These are phyloP conservation scores for Paecilomyces sp. DNA, from an alignment of 2,329 filamentous ascomycete species.

Conservation along the genomic window DNA sequence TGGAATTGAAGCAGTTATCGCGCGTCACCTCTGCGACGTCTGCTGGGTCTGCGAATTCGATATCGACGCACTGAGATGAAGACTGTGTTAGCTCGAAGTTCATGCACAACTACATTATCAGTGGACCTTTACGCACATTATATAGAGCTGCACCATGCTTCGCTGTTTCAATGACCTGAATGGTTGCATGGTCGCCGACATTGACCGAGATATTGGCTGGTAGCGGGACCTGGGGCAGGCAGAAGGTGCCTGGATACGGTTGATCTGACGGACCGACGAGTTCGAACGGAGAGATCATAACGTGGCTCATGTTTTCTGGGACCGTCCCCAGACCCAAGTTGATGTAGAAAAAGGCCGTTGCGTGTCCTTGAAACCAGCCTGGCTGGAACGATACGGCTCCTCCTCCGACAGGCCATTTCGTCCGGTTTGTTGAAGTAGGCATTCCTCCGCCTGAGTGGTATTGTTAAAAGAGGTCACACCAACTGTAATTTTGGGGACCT, in stretches of 20 bases:
- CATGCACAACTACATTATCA: neutral
- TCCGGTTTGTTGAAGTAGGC: slow-evolving; percentile 69
- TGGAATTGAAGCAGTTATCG: slow-evolving; percentile 84
- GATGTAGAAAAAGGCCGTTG: slow-evolving; percentile 75
- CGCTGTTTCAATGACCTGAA: slow-evolving; percentile 78
- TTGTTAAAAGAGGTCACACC: neutral
- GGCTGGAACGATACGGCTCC: slow-evolving; percentile 88
- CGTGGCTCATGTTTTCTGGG: slow-evolving; percentile 79
- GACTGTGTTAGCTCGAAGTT: slow-evolving; percentile 19
- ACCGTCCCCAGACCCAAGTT: slow-evolving; percentile 82
- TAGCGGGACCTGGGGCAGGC: slow-evolving; percentile 80
- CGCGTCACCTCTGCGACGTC: slow-evolving; percentile 70
- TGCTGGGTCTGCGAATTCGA: slow-evolving; percentile 75
- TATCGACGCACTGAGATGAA: slow-evolving; percentile 72
- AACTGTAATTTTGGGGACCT: slow-evolving; percentile 29
- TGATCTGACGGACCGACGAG: slow-evolving; percentile 73
- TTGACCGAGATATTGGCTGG: slow-evolving; percentile 65
- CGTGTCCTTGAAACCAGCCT: slow-evolving; percentile 90
- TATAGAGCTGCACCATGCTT: slow-evolving; percentile 77
- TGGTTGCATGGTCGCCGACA: slow-evolving; percentile 80
- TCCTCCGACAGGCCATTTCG: slow-evolving; percentile 81
- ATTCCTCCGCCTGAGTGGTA: slow-evolving; percentile 68
- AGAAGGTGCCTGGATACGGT: slow-evolving; percentile 83
- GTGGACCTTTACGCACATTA: slow-evolving; percentile 51
- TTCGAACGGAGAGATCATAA: slow-evolving; percentile 74